Evolutionary conservation across 2,329 filamentous ascomycete genomes (phyloP).

Genomic region (Pyrenophora teres): DNA sequence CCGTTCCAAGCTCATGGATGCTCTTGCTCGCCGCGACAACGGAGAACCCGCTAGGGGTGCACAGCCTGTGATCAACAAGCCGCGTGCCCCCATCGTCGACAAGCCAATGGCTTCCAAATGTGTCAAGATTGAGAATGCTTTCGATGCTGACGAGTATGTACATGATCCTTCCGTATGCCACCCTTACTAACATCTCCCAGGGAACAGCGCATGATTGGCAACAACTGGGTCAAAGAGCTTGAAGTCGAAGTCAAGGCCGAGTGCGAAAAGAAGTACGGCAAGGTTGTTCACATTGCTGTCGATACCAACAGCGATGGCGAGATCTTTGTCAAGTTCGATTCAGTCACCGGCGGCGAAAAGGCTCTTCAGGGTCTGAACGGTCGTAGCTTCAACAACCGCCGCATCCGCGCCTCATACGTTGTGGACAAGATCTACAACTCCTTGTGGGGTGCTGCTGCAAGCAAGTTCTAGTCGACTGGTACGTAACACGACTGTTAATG

Average conservation of each 20-base stretch:
- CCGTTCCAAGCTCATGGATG: constrained; percentile 97
- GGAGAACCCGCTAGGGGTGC: constrained; percentile 66
- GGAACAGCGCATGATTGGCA: constrained; percentile 33
- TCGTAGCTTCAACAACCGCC: constrained; percentile 89
- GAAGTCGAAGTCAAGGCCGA: constrained; percentile 92
- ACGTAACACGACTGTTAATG: constrained; percentile 15
- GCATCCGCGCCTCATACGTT: constrained; percentile 93
- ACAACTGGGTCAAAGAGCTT: constrained; percentile 83
- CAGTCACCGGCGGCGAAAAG: constrained; percentile 92
- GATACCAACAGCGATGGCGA: constrained; percentile 94
- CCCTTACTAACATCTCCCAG: constrained; percentile 27
- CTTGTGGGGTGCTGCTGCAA: constrained; percentile 60
- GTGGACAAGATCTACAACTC: constrained; percentile 99
- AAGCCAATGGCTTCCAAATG: constrained; percentile 88
- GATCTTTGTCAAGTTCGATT: constrained; percentile 98
- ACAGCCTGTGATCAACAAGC: constrained; percentile 62
- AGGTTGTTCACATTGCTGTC: constrained; percentile 94
- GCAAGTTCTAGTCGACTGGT: constrained; percentile 32
- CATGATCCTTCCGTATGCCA: no score
- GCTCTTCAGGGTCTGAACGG: constrained; percentile 98
- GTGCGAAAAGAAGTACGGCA: constrained; percentile 93
- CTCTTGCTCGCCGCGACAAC: constrained; percentile 79
- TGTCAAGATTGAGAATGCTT: constrained; percentile 94
- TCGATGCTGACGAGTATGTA: constrained; percentile 84
- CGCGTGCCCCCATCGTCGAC: constrained; percentile 77